Evolutionary conservation across 805 yeast species (phyloP), one percentile per base, ranked within the genome.

Genomic region (Danielia oregonensis): DNA sequence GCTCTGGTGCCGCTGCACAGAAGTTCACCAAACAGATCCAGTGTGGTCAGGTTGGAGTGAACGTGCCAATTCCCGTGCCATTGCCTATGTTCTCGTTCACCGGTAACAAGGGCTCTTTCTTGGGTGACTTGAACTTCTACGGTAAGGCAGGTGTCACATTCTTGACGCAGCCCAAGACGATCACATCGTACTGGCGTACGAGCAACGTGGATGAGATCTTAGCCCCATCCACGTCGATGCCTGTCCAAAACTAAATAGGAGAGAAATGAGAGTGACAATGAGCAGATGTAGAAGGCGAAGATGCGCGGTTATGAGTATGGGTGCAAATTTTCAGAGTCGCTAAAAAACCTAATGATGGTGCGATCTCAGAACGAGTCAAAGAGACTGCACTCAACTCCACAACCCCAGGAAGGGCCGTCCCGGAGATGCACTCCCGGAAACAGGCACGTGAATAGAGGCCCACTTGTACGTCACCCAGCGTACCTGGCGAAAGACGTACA

Each of bases 21-120:
- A 76, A 76, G 54, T 82, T 82, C 67, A 79, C 74, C 55, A 76
- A 71, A 60, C 70, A 76, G 44, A 75, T 81, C 42, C 83, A 79
- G 39, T 78, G 81, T 36, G 89, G 89, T 21, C 88, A 82, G 60
- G 84, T 82, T 32, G 89, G 89, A 36, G 70, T 82, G 48, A 82
- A 82, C 50, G 86, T 82, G 24, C 88, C 89, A 11, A 82, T 82
- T 42, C 89, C 89, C 4, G 89, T 82, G 13, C 89, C 89, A 32
- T 65, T 82, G 56, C 88, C 89, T 40, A 79, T 82, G 85, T 82
- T 82, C 60, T 78, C 86, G 3, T 82, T 82, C 65, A 82, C 89
- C 9, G 89, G 89, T 17, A 76, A 76, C 58, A 79, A 79, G 63
- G 83, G 78, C 24, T 79, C 86, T 5, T 81, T 82, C 74, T 68